Conservation (phyloP, 805 yeast genomes). For the Ascoidea tarda region DNA sequence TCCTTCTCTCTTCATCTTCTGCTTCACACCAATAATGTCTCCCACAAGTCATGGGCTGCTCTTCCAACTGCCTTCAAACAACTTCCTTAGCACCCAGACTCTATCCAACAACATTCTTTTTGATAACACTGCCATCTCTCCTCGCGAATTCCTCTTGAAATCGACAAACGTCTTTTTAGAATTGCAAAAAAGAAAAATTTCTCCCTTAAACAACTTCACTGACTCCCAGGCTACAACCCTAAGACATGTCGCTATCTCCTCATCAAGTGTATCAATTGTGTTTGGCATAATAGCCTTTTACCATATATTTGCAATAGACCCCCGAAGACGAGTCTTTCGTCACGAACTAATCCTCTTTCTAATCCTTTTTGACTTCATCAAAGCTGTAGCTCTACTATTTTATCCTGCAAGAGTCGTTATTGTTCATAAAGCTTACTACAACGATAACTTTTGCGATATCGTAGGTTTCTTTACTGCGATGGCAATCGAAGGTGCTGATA, state of each 20-base stretch:
- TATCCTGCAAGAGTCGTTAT: constrained; percentile 49
- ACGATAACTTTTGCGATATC: constrained; percentile 39
- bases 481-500: constrained; percentile 75
- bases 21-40: too few relatives aligned
- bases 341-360: constrained; percentile 58
- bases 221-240: constrained; percentile 4
- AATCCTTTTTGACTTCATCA: constrained; percentile 59
- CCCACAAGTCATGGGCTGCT: too few relatives aligned
- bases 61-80: too few relatives aligned
- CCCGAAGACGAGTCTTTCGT: constrained; percentile 44
- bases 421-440: constrained; percentile 28
- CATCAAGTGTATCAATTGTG: constrained; percentile 34
- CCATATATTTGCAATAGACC: constrained; percentile 47
- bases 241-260: constrained; percentile 25
- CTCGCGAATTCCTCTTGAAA: too few relatives aligned
- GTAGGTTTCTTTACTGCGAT: constrained; percentile 75
- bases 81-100: too few relatives aligned
- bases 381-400: constrained; percentile 52
- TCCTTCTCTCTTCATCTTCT: too few relatives aligned
- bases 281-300: constrained; percentile 51
- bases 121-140: too few relatives aligned
- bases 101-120: too few relatives aligned
- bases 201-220: constrained; percentile 6
- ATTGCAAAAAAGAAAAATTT: not conserved
- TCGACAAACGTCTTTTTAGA: too few relatives aligned